Evolutionary conservation across 306 rosid species (phyloP).

Genomic region (Cercis canadensis): DNA sequence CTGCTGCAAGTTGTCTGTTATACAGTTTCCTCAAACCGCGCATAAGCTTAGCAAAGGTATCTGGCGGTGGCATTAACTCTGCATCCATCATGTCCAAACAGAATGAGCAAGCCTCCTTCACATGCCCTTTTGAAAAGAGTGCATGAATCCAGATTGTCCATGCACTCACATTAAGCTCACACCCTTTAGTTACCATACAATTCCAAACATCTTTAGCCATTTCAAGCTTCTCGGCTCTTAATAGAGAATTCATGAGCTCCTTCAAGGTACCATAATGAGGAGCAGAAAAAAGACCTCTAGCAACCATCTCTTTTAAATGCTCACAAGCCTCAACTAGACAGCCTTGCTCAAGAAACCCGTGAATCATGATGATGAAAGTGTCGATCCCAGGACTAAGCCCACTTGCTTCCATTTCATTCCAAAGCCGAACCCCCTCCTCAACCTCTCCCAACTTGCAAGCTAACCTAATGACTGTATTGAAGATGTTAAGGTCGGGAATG

Average conservation of each 20-base stretch:
- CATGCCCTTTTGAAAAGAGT: slow-evolving; percentile 79
- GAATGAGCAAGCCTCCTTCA: slow-evolving; percentile 83
- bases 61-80: slow-evolving; percentile 79
- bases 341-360: slow-evolving; percentile 76
- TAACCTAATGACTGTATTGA: slow-evolving; percentile 73
- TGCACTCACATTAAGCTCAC: slow-evolving; percentile 70
- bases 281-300: slow-evolving; percentile 67
- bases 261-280: slow-evolving; percentile 82
- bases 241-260: slow-evolving; percentile 67
- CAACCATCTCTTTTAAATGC: slow-evolving; percentile 80
- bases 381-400: slow-evolving; percentile 67
- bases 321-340: slow-evolving; percentile 79
- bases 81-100: slow-evolving; percentile 87
- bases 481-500: slow-evolving; percentile 66
- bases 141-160: slow-evolving; percentile 96
- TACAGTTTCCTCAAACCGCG: slow-evolving; percentile 73
- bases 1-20: slow-evolving; percentile 73
- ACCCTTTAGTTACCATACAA: slow-evolving; percentile 58
- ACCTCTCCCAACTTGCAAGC: slow-evolving; percentile 83
- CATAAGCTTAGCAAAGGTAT: slow-evolving; percentile 86
- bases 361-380: slow-evolving; percentile 80
- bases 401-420: slow-evolving; percentile 76
- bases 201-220: slow-evolving; percentile 85
- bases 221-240: slow-evolving; percentile 79
- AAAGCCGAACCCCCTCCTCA: slow-evolving; percentile 68